These are phyloP conservation scores for Candida ascalaphidarum DNA, from an alignment of 805 yeast species.

Conservation along the genomic window DNA sequence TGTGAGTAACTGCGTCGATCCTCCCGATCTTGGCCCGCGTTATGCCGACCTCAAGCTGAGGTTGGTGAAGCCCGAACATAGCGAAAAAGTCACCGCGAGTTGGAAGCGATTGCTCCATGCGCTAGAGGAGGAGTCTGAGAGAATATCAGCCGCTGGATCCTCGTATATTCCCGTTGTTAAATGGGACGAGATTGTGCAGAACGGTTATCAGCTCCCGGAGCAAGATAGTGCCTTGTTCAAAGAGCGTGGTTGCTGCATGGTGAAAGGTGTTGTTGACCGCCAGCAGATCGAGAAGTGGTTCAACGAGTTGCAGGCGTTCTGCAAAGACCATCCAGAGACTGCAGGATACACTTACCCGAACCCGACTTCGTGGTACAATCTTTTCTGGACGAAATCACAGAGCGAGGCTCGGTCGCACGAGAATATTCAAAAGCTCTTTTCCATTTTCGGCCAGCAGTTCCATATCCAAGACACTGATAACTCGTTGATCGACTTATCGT, in stretches of 20 bases:
- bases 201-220: conserved; percentile 4
- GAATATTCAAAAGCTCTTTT: conserved; percentile 16
- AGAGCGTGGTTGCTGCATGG: conserved; percentile 17
- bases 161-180: conserved; percentile 12
- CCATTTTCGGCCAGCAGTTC: conserved; percentile 18
- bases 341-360: conserved; percentile 16
- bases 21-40: conserved; percentile 9
- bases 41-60: conserved; percentile 8
- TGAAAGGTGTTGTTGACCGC: conserved; percentile 20
- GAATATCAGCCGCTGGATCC: conserved; percentile 12
- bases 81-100: conserved; percentile 14
- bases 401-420: conserved; percentile 31
- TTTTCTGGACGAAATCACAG: conserved; percentile 33
- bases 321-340: conserved; percentile 16
- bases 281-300: conserved; percentile 14
- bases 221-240: conserved; percentile 5
- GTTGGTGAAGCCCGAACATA: conserved; percentile 15
- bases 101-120: conserved; percentile 19
- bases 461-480: conserved; percentile 15
- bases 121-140: conserved; percentile 11
- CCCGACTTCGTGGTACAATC: conserved; percentile 11
- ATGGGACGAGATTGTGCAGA: conserved; percentile 9
- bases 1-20: too few relatives aligned
- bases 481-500: conserved; percentile 16
- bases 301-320: conserved; percentile 12